Base-by-base conservation (phyloP, 2,329 filamentous ascomycete species). In the Neopestalotiopsis sp. region DNA sequence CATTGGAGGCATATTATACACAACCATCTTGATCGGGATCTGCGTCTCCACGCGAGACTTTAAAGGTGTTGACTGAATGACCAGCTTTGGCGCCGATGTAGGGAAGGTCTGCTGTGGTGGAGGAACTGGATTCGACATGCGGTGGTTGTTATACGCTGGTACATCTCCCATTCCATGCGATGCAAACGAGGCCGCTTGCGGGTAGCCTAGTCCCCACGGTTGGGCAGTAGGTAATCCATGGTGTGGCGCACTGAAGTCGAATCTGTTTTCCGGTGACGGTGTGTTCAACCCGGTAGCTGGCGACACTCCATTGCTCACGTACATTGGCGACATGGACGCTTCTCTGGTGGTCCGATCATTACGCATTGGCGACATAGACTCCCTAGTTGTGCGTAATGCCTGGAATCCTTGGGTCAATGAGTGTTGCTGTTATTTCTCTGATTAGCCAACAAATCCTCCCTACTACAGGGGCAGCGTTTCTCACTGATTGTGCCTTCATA, bases 41-140 rank as follows among this genome's bases (percentile, higher is more conserved):
- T 98, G 96, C 0, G 96, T 98, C 83, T 99, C 96, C 20, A 98
- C 96, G 28, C 96, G 91, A 17, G 95, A 97, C 81, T 98, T 98
- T 68, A 89, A 78, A 5, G 91, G 91, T 3, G 89, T 92, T 5
- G 90, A 89, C 71, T 91, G 86, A 58, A 93, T 88, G 13, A 86
- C 87, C 53, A 93, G 79, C 65, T 81, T 81, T 65, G 80, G 86
- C 20, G 73, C 71, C 38, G 68, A 69, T 20, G 34, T 38, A 13
- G 71, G 68, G 53, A 69, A 65, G 17, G 71, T 61, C 42, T 53
- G 68, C 28, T 53, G 45, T 14, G 67, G 61, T 20, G 71, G 69
- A 24, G 71, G 70, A 17, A 71, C 68, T 53, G 71, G 71, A 9
- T 71, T 61, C 13, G 73, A 68, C 32, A 67, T 24, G 10, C 65